phyloP scores from a whole-genome alignment of 495 filamentous ascomycete species.

The Apodospora peruviana region DNA sequence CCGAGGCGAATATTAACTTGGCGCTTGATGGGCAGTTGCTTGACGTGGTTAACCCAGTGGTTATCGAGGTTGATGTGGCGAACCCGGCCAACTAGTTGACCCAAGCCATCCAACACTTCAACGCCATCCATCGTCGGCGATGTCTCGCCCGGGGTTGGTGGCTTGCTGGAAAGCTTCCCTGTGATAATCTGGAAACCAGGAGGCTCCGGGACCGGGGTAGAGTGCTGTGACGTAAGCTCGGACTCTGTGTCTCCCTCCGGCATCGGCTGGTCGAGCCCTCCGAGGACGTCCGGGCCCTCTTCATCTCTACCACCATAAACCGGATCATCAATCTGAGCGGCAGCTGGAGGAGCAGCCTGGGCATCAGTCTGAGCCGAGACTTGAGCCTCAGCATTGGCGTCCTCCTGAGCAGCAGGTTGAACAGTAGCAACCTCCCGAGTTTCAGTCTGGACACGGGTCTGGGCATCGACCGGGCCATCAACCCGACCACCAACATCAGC shows the following conservation, averaged over 20 bases:
- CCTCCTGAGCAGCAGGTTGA: no score
- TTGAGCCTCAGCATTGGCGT: no score
- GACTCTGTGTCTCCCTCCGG: not conserved
- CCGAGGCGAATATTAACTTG: constrained; percentile 18
- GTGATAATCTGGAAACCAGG: not conserved
- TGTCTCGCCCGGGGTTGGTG: not conserved
- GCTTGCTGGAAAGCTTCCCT: not conserved
- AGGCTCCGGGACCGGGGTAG: not conserved
- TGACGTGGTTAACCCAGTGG: constrained; percentile 8
- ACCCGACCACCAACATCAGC: no score
- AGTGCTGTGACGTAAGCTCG: constrained; percentile 4
- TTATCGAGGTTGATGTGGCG: constrained; percentile 10
- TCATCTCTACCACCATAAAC: no score
- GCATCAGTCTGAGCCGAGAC: no score
- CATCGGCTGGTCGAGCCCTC: not conserved
- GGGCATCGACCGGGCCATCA: no score
- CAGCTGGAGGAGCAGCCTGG: no score
- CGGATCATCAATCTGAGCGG: no score
- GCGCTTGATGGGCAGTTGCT: constrained; percentile 20
- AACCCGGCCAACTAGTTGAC: constrained; percentile 12
- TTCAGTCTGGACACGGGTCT: no score
- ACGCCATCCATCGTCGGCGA: not conserved
- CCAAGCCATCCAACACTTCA: constrained; percentile 12
- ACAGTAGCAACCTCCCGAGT: no score
- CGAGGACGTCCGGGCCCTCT: not conserved